These are phyloP conservation scores for Rhodosporidiobolus sp. DNA, from an alignment of 768 basidiomycete species.

Conservation along the genomic window DNA sequence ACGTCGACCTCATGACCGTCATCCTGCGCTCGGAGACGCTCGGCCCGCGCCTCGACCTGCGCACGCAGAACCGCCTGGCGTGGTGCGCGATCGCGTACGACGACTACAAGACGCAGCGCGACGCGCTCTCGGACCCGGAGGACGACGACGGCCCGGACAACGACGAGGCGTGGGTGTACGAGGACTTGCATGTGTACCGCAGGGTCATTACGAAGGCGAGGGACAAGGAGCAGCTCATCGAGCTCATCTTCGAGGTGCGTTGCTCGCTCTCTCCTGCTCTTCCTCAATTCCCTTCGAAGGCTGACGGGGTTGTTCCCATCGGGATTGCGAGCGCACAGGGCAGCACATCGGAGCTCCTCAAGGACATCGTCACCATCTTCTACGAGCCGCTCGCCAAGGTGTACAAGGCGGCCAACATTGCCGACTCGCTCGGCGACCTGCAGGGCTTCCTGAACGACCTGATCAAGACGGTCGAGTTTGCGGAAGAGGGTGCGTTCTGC, in stretches of 20 bases:
- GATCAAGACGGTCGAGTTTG: conserved; percentile 85
- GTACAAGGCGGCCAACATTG: conserved; percentile 93
- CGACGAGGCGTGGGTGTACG: conserved; percentile 94
- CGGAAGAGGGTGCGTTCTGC: conserved; percentile 69
- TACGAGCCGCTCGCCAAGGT: conserved; percentile 95
- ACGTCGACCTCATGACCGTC: conserved; percentile 70
- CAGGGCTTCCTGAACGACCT: conserved; percentile 94
- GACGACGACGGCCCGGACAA: conserved; percentile 86
- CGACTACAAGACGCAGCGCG: conserved; percentile 64
- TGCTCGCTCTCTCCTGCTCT: neutral
- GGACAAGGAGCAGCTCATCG: conserved; percentile 88
- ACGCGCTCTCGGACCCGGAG: conserved; percentile 67
- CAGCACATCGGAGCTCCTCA: conserved; percentile 86
- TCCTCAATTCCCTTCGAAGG: neutral
- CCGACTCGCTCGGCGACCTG: conserved; percentile 83
- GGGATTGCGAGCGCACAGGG: conserved; percentile 58
- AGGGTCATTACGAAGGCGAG: conserved; percentile 72
- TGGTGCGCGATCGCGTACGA: conserved; percentile 73
- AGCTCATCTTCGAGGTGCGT: conserved; percentile 85
- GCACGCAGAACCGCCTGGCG: conserved; percentile 76
- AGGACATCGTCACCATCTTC: conserved; percentile 98
- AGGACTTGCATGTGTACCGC: conserved; percentile 78
- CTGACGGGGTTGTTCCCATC: neutral
- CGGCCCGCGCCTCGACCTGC: conserved; percentile 67
- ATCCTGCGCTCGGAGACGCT: conserved; percentile 68